Evolutionary conservation across 768 basidiomycete genomes (phyloP).

Genomic region (Xanthoconium purpureum): DNA sequence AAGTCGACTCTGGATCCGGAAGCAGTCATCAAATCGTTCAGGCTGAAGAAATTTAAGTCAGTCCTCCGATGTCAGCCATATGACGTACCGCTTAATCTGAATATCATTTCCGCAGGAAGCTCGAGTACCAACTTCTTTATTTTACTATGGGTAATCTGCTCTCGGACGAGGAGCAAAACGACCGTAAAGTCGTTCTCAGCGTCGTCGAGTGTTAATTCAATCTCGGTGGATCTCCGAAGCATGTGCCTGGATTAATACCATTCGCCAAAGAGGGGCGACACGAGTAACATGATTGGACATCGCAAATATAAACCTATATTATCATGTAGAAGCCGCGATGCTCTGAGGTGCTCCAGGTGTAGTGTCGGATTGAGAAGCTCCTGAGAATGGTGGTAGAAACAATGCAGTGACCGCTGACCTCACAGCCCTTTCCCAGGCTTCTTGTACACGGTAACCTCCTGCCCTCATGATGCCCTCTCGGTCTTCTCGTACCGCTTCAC

Average conservation of each 20-base stretch:
- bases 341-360: conserved; percentile 34
- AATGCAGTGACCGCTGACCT: conserved; percentile 70
- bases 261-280: neutral
- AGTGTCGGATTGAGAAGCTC: conserved; percentile 11
- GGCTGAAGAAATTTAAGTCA: conserved; percentile 45
- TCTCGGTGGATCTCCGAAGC: neutral
- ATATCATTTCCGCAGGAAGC: conserved; percentile 26
- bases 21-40: conserved; percentile 45
- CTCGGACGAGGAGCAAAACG: conserved; percentile 46
- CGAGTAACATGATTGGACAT: neutral
- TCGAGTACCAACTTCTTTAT: conserved; percentile 78
- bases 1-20: conserved; percentile 26
- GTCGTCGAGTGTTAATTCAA: conserved; percentile 30
- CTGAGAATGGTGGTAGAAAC: conserved; percentile 54
- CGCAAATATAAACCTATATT: neutral
- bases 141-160: conserved; percentile 72
- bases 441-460: conserved; percentile 77
- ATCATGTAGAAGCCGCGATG: conserved; percentile 42
- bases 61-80: conserved; percentile 22
- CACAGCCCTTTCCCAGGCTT: conserved; percentile 84
- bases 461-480: conserved; percentile 76
- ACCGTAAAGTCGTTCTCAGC: conserved; percentile 54
- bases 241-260: neutral
- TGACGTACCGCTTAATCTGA: neutral
- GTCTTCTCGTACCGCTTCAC: conserved; percentile 74